Conservation (phyloP, 1,139 yeast species). For the Kodamaea anthophila region DNA sequence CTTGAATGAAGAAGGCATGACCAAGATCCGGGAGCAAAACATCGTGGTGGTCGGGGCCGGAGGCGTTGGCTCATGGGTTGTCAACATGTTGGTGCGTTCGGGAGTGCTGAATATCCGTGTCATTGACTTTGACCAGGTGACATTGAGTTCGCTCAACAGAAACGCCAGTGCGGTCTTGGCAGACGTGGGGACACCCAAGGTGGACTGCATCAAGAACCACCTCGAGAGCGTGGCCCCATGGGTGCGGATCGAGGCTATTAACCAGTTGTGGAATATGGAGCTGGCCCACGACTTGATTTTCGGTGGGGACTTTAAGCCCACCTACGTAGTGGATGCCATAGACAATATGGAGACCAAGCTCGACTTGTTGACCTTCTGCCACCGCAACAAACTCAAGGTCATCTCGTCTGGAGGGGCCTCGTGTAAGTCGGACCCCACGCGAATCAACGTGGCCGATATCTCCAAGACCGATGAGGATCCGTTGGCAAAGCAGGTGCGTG, state of each 20-base stretch:
- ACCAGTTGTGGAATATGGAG: constrained; percentile 69
- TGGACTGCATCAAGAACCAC: constrained; percentile 64
- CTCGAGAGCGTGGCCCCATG: constrained; percentile 79
- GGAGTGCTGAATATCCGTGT: constrained; percentile 76
- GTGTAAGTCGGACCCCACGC: constrained; percentile 50
- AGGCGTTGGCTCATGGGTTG: constrained; percentile 97
- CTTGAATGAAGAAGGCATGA: constrained; percentile 78
- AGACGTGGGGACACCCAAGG: constrained; percentile 91
- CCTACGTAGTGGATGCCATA: constrained; percentile 85
- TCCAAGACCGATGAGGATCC: constrained; percentile 83
- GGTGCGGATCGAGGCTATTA: constrained; percentile 72
- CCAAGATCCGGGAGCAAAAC: constrained; percentile 63
- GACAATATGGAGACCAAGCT: constrained; percentile 95
- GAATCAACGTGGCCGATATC: constrained; percentile 40
- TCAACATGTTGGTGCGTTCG: constrained; percentile 85
- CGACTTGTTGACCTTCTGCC: constrained; percentile 72
- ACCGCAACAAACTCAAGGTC: constrained; percentile 51
- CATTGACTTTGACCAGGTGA: constrained; percentile 93
- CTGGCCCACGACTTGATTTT: constrained; percentile 55
- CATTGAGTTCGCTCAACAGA: constrained; percentile 83
- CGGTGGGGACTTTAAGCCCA: constrained; percentile 52
- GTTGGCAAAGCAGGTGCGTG: constrained; percentile 78
- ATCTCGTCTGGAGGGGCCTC: constrained; percentile 97
- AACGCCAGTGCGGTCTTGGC: constrained; percentile 85
- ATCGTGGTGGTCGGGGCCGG: constrained; percentile 96